Base-by-base conservation (phyloP, 768 basidiomycete genomes). In the Dentipellis fragilis region DNA sequence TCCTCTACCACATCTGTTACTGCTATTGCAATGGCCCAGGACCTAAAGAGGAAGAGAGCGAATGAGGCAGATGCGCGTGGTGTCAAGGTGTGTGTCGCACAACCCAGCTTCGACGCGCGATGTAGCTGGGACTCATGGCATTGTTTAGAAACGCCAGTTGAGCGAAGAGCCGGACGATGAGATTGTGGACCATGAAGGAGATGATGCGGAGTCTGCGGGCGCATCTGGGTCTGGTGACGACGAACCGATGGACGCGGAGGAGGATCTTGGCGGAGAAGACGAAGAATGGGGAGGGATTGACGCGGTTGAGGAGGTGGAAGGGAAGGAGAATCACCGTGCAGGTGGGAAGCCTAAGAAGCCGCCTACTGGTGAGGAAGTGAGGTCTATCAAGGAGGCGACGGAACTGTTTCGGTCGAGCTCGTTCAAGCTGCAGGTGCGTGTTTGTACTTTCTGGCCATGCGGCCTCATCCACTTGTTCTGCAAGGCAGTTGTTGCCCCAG, bases 391-490 rank as follows among this genome's bases (percentile, higher is more conserved):
- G 64, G 88, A 89, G 59, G 85, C 86, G 14, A 75, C 78, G 22
- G 80, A 89, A 55, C 72, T 92, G 19, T 91, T 83, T 67, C 77
- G 79, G 62, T 93, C 90, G 0, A 85, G 75, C 54, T 80, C 87
- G 2, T 93, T 94, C 74, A 89, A 90, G 62, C 76, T 94, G 9
- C 89, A 93, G 77, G 88, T 87, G 48, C 10, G 72, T 58, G 10
- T 23, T 40, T 38, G 49, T 2, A 22, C 14, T 49, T 23, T 29
- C 19, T 49, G 9, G 19, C 10, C 17, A 50, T 38, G 9, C 51
- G 21, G 4, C 29, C 7, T 48, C 39, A 29, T 19, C 34, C 11
- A 38, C 12, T 5, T 11, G 36, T 2, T 35, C 10, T 16, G 29
- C 29, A 29, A 29, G 29, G 29, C 29, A 29, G 3, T 12, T 10